Conservation (phyloP, 352 stramenopile species). For the Lagenidium sp. region DNA sequence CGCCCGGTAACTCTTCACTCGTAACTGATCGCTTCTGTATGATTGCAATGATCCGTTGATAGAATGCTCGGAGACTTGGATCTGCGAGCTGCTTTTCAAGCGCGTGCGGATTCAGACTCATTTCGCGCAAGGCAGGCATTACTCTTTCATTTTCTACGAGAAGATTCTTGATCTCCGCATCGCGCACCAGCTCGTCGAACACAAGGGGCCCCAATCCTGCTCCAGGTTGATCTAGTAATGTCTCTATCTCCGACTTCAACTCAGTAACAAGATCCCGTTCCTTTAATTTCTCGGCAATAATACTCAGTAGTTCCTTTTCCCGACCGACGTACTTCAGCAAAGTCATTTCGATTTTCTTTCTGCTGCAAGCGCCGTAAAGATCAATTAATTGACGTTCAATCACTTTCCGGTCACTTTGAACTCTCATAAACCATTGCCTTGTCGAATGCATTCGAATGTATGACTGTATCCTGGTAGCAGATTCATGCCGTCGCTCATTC, state of each 20-base stretch:
- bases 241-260: constrained; percentile 5
- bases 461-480: constrained; percentile 13
- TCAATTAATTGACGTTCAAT: constrained; percentile 8
- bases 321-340: constrained; percentile 14
- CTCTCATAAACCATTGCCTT: constrained; percentile 11
- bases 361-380: constrained; percentile 13
- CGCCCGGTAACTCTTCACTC: constrained; percentile 3
- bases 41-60: constrained; percentile 35
- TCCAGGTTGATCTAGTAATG: constrained; percentile 1
- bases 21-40: constrained; percentile 5
- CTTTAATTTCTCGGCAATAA: constrained; percentile 10
- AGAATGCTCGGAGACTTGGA: constrained; percentile 36
- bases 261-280: constrained; percentile 8
- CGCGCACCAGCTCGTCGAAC: constrained; percentile 40
- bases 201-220: constrained; percentile 14
- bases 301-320: constrained; percentile 6
- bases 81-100: constrained; percentile 36
- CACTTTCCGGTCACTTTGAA: constrained; percentile 7
- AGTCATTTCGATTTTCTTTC: constrained; percentile 11
- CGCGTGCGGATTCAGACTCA: constrained; percentile 50
- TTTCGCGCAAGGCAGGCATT: constrained; percentile 44
- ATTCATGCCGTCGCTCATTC: constrained; percentile 4
- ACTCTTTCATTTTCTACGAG: constrained; percentile 34
- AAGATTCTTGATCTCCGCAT: constrained; percentile 27
- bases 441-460: constrained; percentile 7